Percentiles rank a stretch among this genome's conserved stretches.
These are phyloP conservation scores for Phialemoniopsis sp. DNA, from an alignment of 2,329 filamentous ascomycete genomes.

Conservation along the genomic window DNA sequence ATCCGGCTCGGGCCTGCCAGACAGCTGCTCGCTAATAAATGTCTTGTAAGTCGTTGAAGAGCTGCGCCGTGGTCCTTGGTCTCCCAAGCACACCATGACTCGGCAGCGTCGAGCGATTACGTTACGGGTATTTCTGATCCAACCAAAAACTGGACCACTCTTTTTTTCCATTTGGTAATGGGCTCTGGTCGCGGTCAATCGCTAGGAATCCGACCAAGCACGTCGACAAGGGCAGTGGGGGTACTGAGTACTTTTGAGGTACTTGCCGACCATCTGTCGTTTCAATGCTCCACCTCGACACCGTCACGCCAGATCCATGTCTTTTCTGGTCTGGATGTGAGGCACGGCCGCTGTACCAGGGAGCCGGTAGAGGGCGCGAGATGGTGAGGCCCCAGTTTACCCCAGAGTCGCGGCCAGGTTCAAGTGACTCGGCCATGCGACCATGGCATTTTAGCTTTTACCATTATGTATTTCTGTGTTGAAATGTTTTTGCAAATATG, in stretches of 20 bases:
- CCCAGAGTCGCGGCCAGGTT: background rate
- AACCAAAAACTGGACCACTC: conserved; percentile 19
- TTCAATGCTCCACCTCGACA: no score
- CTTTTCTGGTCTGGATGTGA: no score
- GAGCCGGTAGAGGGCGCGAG: conserved; percentile 1
- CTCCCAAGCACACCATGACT: conserved; percentile 16
- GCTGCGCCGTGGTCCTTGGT: conserved; percentile 1
- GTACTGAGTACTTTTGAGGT: conserved; percentile 5
- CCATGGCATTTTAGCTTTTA: conserved; percentile 11
- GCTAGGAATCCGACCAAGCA: conserved; percentile 4
- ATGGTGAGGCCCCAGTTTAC: no score
- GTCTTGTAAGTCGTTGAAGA: conserved; percentile 4
- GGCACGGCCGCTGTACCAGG: no score
- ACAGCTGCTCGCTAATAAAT: no score
- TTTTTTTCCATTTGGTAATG: conserved; percentile 47
- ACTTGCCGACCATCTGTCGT: background rate
- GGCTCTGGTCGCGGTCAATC: conserved; percentile 12
- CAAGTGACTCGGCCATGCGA: background rate
- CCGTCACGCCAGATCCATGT: no score
- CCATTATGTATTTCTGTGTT: conserved; percentile 29
- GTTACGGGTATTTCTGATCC: conserved; percentile 36
- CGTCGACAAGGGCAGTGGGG: conserved; percentile 11
- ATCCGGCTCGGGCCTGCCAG: no score
- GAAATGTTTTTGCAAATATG: conserved; percentile 18
- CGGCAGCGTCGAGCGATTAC: conserved; percentile 36